phyloP scores from a whole-genome alignment of 1,284 basidiomycete species.

The Malassezia slooffiae region DNA sequence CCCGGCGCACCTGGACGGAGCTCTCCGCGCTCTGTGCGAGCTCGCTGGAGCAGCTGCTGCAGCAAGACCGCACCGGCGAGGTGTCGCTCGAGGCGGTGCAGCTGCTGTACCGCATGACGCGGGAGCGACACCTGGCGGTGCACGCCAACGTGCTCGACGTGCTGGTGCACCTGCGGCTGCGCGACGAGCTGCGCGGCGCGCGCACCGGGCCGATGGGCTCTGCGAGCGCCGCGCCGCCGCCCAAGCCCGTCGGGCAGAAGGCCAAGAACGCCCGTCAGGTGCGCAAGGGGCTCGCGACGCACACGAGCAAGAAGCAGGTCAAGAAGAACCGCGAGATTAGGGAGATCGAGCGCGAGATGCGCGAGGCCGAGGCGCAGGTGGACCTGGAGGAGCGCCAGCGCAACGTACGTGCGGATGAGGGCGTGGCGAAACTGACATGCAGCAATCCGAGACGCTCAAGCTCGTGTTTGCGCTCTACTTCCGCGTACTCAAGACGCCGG shows the following conservation, averaged over 20 bases:
- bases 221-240: slow-evolving; percentile 58
- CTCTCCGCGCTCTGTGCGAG: slow-evolving; percentile 69
- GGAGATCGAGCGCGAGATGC: slow-evolving; percentile 42
- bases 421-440: slow-evolving; percentile 4
- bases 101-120: slow-evolving; percentile 87
- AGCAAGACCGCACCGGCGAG: slow-evolving; percentile 63
- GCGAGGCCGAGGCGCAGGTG: slow-evolving; percentile 73
- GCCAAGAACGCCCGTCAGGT: slow-evolving; percentile 30
- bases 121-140: slow-evolving; percentile 79
- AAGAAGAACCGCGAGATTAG: slow-evolving; percentile 35
- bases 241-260: slow-evolving; percentile 28
- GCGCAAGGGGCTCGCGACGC: slow-evolving; percentile 33
- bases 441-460: slow-evolving; percentile 97
- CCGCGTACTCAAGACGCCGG: slow-evolving; percentile 76
- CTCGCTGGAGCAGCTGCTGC: slow-evolving; percentile 69
- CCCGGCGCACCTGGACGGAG: slow-evolving; percentile 53
- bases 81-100: slow-evolving; percentile 80
- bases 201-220: slow-evolving; percentile 46
- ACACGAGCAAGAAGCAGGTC: slow-evolving; percentile 39
- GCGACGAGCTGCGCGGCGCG: slow-evolving; percentile 59
- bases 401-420: slow-evolving; percentile 54
- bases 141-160: slow-evolving; percentile 79
- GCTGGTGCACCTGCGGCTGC: slow-evolving; percentile 73
- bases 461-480: slow-evolving; percentile 96
- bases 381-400: slow-evolving; percentile 78